Conservation (phyloP, 495 filamentous ascomycete species). For the Penicillium flavigenum region DNA sequence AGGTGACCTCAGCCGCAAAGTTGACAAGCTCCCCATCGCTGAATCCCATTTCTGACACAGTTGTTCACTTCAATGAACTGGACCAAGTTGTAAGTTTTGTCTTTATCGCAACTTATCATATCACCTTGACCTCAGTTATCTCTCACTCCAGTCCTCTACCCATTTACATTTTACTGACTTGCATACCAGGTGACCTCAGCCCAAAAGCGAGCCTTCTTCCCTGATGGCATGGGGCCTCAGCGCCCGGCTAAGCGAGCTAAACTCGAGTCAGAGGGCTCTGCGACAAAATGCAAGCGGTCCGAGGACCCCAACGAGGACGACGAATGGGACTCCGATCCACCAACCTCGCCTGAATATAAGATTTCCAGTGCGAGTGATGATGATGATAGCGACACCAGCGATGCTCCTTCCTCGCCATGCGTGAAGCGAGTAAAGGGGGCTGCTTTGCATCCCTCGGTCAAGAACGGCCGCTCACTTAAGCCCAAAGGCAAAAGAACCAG, state of each 20-base stretch:
- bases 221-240: not conserved
- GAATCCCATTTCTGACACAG: too few species aligned
- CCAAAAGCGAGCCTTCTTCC: not conserved
- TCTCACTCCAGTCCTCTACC: not conserved
- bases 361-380: not conserved
- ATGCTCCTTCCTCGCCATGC: not conserved
- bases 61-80: too few species aligned
- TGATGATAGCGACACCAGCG: conserved; percentile 12
- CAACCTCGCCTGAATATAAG: not conserved
- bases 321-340: not conserved
- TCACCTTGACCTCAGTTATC: not conserved
- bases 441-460: not conserved
- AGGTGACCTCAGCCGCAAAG: not conserved
- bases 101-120: too few species aligned
- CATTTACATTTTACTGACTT: not conserved
- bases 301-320: not conserved
- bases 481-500: not conserved
- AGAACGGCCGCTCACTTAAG: not conserved
- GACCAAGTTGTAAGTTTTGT: too few species aligned
- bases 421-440: not conserved
- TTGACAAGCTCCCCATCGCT: too few species aligned
- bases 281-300: not conserved
- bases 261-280: not conserved
- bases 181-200: not conserved
- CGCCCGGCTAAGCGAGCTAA: not conserved